Evolutionary conservation across 371 early-diverging fungal species (phyloP), one percentile per base, ranked within the genome.

Genomic region (Coemansia sp.): DNA sequence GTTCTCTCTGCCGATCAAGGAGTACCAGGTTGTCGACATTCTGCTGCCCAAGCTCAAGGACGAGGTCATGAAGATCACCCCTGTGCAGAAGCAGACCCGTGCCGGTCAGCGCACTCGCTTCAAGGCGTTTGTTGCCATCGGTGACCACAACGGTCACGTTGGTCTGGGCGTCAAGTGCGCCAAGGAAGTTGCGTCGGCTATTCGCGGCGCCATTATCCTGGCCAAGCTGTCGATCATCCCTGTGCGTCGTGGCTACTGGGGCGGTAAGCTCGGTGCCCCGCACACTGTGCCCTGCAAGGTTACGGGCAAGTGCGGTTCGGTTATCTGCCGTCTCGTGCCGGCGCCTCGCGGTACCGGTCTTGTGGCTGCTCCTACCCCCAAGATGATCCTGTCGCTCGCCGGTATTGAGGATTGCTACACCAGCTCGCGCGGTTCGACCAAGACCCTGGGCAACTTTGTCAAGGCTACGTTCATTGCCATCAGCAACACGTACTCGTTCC

Each of bases 61-160:
- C 82, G 97, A 99, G 85, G 97, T 99, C 74, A 96, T 99, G 92
- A 95, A 96, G 89, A 96, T 98, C 83, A 98, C 96, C 89, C 97
- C 98, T 73, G 99, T 99, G 80, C 99, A 99, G 88, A 99, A 99
- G 92, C 99, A 99, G 87, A 99, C 99, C 79, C 94, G 95, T 83
- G 99, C 99, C 72, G 99, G 99, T 88, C 99, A 99, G 88, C 94
- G 98, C 80, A 99, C 99, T 77, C 94, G 97, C 78, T 99, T 99
- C 91, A 99, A 99, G 92, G 99, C 97, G 76, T 97, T 97, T 81
- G 98, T 98, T 65, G 93, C 95, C 87, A 93, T 99, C 81, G 99
- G 99, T 85, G 98, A 99, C 89, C 86, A 85, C 63, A 87, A 96
- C 80, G 98, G 99, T 69, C 98, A 98, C 87, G 95, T 99, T 81